Evolutionary conservation across 2,329 filamentous ascomycete genomes (phyloP), one percentile per base, ranked within the genome.

Genomic region (Metarhizium guizhouense): DNA sequence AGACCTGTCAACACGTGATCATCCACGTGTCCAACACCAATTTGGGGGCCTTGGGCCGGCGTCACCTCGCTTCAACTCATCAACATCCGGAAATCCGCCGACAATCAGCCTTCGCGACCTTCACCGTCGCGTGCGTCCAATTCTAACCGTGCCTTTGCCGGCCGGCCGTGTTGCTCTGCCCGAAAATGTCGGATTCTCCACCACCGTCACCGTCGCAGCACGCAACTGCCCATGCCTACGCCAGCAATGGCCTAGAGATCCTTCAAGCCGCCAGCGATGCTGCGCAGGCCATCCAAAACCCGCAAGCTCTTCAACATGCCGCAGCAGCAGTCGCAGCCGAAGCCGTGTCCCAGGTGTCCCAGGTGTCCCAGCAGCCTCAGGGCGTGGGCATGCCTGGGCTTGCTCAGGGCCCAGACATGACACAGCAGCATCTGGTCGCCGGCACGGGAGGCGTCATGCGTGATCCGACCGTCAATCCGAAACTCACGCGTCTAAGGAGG

Each of bases 401-500:
- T 11, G 34, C 55, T 6, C 55, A 32, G 4, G 48, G 47, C 8
- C 32, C 52, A 1, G 52, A 57, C 47, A 29, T 55, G 18, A 20
- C 49, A 18, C 60, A 58, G 20, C 58, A 58, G 29, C 58, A 56
- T 49, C 54, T 58, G 20, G 56, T 56, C 11, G 30, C 56, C 5
- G 54, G 56, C 4, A 50, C 59, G 38, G 56, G 58, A 43, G 62
- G 60, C 52, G 56, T 62, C 30, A 64, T 68, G 60, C 69, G 72
- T 45, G 74, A 76, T 55, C 71, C 73, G 7, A 72, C 69, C 13
- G 66, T 75, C 54, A 76, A 76, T 54, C 73, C 73, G 16, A 82
- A 81, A 68, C 70, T 79, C 49, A 83, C 79, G 32, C 77, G 81
- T 6, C 72, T 84, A 36, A 74, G 81, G 57, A 76, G 81, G 52